Evolutionary conservation across 1,284 basidiomycete species (phyloP).

Genomic region (Singerocomus inundabilis): DNA sequence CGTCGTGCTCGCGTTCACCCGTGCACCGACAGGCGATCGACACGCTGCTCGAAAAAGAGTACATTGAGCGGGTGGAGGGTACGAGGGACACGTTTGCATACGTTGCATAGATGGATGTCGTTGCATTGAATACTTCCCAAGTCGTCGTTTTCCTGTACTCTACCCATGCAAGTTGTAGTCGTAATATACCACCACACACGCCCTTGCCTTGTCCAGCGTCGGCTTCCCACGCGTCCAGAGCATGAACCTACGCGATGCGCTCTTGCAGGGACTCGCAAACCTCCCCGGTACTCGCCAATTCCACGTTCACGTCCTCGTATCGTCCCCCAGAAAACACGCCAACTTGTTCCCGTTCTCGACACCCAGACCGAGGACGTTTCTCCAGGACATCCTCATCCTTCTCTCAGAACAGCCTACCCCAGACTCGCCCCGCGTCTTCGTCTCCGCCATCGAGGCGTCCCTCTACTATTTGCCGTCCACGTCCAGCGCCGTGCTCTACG

Average conservation of each 20-base stretch:
- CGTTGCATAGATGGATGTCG: conserved; percentile 48
- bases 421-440: conserved; percentile 55
- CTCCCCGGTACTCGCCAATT: conserved; percentile 69
- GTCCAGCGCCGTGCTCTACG: conserved; percentile 76
- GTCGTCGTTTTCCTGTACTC: conserved; percentile 13
- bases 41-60: conserved; percentile 95
- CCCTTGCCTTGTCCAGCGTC: background rate
- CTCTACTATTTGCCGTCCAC: conserved; percentile 77
- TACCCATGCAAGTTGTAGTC: conserved; percentile 18
- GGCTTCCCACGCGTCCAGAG: conserved; percentile 25
- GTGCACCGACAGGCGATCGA: conserved; percentile 79
- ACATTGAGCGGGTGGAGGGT: conserved; percentile 89
- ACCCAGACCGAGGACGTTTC: conserved; percentile 58
- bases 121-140: conserved; percentile 3
- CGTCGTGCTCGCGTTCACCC: conserved; percentile 1
- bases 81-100: conserved; percentile 79
- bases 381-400: conserved; percentile 76
- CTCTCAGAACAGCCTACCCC: conserved; percentile 57
- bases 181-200: conserved; percentile 12
- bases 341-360: conserved; percentile 75
- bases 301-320: conserved; percentile 72
- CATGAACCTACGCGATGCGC: conserved; percentile 59
- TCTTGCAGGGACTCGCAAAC: conserved; percentile 55
- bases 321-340: conserved; percentile 66
- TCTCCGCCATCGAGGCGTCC: conserved; percentile 80